Evolutionary conservation across 352 stramenopile species (phyloP).

Genomic region (Pythium sp.): DNA sequence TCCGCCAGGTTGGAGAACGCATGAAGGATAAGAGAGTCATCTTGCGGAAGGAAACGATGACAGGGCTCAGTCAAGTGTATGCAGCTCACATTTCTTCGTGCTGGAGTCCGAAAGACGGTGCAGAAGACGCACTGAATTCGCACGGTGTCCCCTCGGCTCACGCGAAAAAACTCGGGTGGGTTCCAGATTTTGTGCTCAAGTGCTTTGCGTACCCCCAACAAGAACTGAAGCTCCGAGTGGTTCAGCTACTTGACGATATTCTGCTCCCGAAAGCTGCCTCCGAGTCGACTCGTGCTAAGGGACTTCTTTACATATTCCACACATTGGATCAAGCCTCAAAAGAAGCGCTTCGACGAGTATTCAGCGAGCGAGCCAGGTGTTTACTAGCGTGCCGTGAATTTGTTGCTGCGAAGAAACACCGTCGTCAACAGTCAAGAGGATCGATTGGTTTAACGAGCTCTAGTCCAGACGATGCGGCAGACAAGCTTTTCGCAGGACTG

Average conservation of each 20-base stretch:
- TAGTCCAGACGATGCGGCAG: slow-evolving; percentile 27
- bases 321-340: slow-evolving; percentile 56
- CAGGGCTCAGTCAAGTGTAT: slow-evolving; percentile 81
- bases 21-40: slow-evolving; percentile 88
- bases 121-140: slow-evolving; percentile 20
- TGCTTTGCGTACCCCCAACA: slow-evolving; percentile 84
- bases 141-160: slow-evolving; percentile 32
- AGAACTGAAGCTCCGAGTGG: slow-evolving; percentile 78
- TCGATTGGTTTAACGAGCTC: slow-evolving; percentile 4
- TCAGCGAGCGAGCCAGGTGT: slow-evolving; percentile 63
- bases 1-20: slow-evolving; percentile 74
- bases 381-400: slow-evolving; percentile 33
- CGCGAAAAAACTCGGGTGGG: slow-evolving; percentile 75
- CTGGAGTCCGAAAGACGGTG: slow-evolving; percentile 35
- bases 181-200: slow-evolving; percentile 82
- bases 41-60: slow-evolving; percentile 87
- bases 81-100: slow-evolving; percentile 59
- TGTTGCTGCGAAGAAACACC: slow-evolving; percentile 41
- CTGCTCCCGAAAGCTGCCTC: slow-evolving; percentile 66
- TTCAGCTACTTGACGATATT: slow-evolving; percentile 85
- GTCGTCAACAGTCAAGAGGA: slow-evolving; percentile 26
- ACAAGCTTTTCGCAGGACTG: slow-evolving; percentile 37
- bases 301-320: slow-evolving; percentile 72
- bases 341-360: slow-evolving; percentile 69
- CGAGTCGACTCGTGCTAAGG: slow-evolving; percentile 53